Conservation (phyloP, 2,329 filamentous ascomycete genomes). For the Penicillium crustosum region DNA sequence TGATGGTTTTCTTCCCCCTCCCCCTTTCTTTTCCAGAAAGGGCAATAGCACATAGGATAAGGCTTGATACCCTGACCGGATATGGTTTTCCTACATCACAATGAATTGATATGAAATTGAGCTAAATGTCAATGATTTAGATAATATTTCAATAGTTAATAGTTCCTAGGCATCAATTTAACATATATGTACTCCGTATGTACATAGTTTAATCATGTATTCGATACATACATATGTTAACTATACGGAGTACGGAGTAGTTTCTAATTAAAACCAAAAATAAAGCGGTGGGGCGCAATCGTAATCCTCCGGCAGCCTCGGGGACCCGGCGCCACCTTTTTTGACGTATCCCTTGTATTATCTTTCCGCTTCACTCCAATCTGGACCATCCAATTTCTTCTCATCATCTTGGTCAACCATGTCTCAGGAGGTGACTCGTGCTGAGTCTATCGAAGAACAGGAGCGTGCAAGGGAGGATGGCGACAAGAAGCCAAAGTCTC, state of each 20-base stretch:
- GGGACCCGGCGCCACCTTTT: conserved; percentile 24
- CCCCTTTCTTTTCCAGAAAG: not conserved
- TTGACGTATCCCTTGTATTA: conserved; percentile 24
- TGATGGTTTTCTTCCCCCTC: not conserved
- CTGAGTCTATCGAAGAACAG: conserved; percentile 47
- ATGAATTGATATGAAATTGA: not conserved
- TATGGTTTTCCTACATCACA: conserved; percentile 17
- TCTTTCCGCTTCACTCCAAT: conserved; percentile 4
- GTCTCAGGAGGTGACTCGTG: conserved; percentile 44
- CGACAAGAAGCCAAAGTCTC: conserved; percentile 82
- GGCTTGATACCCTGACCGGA: conserved; percentile 28
- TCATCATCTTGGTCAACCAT: conserved; percentile 29
- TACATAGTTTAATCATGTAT: too few relatives aligned
- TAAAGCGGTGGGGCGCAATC: conserved; percentile 15
- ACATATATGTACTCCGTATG: too few relatives aligned
- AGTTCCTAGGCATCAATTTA: too few relatives aligned
- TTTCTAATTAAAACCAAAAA: conserved; percentile 6
- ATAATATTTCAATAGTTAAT: not conserved
- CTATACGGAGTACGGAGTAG: too few relatives aligned
- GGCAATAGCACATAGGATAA: conserved; percentile 16
- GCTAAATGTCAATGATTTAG: not conserved
- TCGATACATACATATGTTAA: too few relatives aligned
- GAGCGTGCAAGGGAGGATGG: conserved; percentile 42
- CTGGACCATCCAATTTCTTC: not conserved
- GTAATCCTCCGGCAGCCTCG: conserved; percentile 18